phyloP scores from a whole-genome alignment of 2,329 filamentous ascomycete genomes.

The Diaporthe batatas region DNA sequence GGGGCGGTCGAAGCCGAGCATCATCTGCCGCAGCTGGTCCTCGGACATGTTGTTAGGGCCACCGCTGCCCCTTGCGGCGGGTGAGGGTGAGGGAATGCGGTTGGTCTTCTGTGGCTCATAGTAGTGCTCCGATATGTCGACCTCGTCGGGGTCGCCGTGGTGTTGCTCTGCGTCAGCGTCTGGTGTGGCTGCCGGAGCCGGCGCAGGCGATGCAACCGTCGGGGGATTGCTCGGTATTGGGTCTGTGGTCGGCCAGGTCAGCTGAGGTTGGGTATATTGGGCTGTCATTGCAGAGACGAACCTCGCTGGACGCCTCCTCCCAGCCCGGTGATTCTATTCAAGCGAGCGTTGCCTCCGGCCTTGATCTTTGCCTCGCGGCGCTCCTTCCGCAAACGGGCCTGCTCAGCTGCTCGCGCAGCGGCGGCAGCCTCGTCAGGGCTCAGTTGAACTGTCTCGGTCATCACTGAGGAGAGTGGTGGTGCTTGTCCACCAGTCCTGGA shows the following conservation, averaged over 20 bases:
- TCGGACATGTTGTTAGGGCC: conserved; percentile 61
- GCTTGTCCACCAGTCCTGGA: conserved; percentile 13
- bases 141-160: conserved; percentile 77
- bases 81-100: conserved; percentile 49
- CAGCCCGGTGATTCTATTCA: conserved; percentile 82
- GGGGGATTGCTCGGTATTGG: conserved; percentile 40
- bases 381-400: conserved; percentile 82
- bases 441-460: conserved; percentile 57
- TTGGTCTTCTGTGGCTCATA: conserved; percentile 68
- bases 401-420: conserved; percentile 68
- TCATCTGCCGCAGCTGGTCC: conserved; percentile 74
- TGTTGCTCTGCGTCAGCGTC: conserved; percentile 50
- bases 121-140: conserved; percentile 83
- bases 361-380: conserved; percentile 84
- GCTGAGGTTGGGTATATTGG: conserved; percentile 20
- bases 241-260: conserved; percentile 11
- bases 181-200: conserved; percentile 49
- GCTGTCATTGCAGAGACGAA: conserved; percentile 46
- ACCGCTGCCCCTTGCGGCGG: conserved; percentile 46
- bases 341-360: conserved; percentile 75
- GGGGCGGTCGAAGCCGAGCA: conserved; percentile 67
- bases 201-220: conserved; percentile 51
- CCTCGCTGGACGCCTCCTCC: conserved; percentile 69
- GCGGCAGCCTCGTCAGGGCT: conserved; percentile 60
- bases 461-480: conserved; percentile 43